Conservation (phyloP, 2,329 filamentous ascomycete genomes). For the Alternaria metachromatica region DNA sequence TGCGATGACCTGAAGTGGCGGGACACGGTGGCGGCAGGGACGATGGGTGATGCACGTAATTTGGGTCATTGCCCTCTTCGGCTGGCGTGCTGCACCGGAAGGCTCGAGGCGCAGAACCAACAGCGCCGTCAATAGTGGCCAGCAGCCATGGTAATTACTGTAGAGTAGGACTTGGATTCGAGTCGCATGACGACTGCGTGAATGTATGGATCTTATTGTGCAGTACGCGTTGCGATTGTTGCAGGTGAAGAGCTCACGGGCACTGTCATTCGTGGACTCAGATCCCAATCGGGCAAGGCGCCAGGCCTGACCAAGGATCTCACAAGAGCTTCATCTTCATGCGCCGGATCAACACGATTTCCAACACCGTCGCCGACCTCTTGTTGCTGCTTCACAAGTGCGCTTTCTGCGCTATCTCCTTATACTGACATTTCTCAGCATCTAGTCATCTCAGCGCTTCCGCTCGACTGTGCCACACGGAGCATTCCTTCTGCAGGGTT, state of each 20-base stretch:
- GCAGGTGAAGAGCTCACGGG: slow-evolving; percentile 4
- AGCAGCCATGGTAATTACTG: background rate
- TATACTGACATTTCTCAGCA: background rate
- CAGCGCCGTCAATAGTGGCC: background rate
- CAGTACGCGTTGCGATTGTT: background rate
- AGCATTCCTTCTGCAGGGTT: slow-evolving; percentile 42
- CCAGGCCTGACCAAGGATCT: slow-evolving; percentile 18
- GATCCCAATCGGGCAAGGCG: slow-evolving; percentile 16
- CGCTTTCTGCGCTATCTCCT: slow-evolving; percentile 1
- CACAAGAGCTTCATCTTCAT: slow-evolving; percentile 34
- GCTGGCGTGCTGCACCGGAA: slow-evolving; percentile 24
- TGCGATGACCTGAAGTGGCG: background rate
- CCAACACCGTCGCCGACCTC: slow-evolving; percentile 25
- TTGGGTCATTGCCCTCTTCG: slow-evolving; percentile 22
- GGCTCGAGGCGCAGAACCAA: slow-evolving; percentile 1
- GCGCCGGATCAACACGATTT: slow-evolving; percentile 26
- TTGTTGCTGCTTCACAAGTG: slow-evolving; percentile 11
- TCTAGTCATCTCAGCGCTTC: background rate
- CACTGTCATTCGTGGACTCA: slow-evolving; percentile 16
- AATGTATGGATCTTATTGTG: background rate
- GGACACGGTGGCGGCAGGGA: background rate
- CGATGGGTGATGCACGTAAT: slow-evolving; percentile 15
- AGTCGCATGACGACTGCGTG: background rate
- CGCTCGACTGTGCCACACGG: slow-evolving; percentile 27
- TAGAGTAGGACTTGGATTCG: background rate